Base-by-base conservation (phyloP, 768 basidiomycete genomes). In the Tylopilus vinaceipallidus region DNA sequence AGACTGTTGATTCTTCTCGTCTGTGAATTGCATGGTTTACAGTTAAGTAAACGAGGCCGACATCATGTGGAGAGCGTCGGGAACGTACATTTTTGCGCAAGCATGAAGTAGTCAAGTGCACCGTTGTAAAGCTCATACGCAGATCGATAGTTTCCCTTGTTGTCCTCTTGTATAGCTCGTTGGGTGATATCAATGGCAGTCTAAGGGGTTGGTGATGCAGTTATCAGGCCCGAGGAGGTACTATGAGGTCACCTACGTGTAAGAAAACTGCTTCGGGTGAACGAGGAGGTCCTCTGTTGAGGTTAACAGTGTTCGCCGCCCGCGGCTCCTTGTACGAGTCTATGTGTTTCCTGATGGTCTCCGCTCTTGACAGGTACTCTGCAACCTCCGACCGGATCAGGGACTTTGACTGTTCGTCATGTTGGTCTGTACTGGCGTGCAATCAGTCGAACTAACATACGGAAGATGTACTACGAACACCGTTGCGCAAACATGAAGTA, bases 401-500 rank as follows among this genome's bases (percentile, higher is more conserved):
- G 39, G 76, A 71, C 68, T 89, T 91, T 40, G 91, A 84, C 67
- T 86, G 91, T 56, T 92, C 90, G 69, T 94, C 94, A 80, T 88
- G 91, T 76, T 92, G 88, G 60, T 90, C 62, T 63, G 47, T 34
- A 30, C 54, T 42, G 6, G 39, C 38, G 22, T 47, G 33, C 20
- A 17, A 37, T 60, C 38, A 61, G 46, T 19, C 34, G 19, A 32
- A 8, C 19, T 8, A n/a, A 29, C 20, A 29, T n/a, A n/a, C n/a
- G 12, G 27, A 29, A 12, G 27, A 29, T 29, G 12, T 4, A 17
- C 7, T 14, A 65, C 62, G 19, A 58, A 93, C 92, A 94, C 70
- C 92, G 93, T 62, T 92, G 75, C 10, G 94, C 93, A 64, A 97
- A 88, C 88, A 97, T 91, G 72, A 98, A 98, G 69, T 95, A 97